A percentile compares a stretch with the other conserved stretches of the same genome.
Evolutionary conservation across 441 rosid species (phyloP).

Genomic region (Gossypium trilobum): DNA sequence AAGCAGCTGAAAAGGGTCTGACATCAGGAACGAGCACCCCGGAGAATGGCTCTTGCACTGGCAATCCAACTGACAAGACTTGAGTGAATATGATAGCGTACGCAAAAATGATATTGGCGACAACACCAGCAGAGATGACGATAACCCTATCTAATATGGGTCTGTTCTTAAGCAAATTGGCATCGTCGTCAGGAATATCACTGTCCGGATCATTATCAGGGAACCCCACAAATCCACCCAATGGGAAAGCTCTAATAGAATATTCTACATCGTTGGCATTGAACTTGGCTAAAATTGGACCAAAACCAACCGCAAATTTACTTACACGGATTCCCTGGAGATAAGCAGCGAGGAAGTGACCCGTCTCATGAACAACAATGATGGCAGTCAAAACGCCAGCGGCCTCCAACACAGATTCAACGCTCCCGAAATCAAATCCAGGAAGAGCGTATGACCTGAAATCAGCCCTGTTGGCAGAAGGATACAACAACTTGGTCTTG

Average conservation of each 20-base stretch:
- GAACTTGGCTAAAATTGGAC: constrained; percentile 83
- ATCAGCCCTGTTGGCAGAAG: not conserved
- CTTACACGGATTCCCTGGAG: constrained; percentile 90
- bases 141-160: constrained; percentile 69
- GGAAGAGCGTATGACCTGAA: constrained; percentile 42
- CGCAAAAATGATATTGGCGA: constrained; percentile 80
- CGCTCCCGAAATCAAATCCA: constrained; percentile 57
- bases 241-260: constrained; percentile 79
- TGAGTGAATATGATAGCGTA: constrained; percentile 67
- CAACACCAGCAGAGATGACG: constrained; percentile 83
- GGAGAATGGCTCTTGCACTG: constrained; percentile 80
- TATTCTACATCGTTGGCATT: constrained; percentile 77
- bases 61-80: constrained; percentile 76
- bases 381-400: constrained; percentile 79
- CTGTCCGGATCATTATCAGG: constrained; percentile 93
- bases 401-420: constrained; percentile 75
- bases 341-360: constrained; percentile 84
- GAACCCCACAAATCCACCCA: constrained; percentile 93
- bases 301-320: constrained; percentile 88
- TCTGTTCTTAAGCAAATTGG: constrained; percentile 71
- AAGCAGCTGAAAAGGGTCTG: constrained; percentile 70
- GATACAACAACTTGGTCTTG: not conserved
- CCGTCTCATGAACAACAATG: constrained; percentile 75
- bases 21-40: constrained; percentile 89
- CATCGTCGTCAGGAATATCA: constrained; percentile 68